Percentiles rank a stretch among this genome's conserved stretches.
Conservation (phyloP, 2,329 filamentous ascomycete genomes). For the Dryadomyces quercus-mongolicae region DNA sequence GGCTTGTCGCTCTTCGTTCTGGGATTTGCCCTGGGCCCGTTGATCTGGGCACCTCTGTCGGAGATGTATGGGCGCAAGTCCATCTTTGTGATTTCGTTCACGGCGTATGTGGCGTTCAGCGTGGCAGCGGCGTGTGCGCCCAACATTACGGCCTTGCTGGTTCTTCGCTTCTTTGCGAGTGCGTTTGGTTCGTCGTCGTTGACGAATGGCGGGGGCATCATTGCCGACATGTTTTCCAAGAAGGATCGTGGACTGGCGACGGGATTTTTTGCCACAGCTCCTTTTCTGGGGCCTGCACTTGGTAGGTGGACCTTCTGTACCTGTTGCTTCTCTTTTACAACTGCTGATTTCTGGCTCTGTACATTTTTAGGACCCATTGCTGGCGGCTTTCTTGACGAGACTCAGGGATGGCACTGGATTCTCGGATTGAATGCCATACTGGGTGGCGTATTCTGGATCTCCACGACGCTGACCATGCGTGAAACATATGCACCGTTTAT, state of each 20-base stretch:
- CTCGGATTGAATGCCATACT: conserved; percentile 52
- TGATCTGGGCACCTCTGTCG: conserved; percentile 45
- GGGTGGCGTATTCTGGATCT: conserved; percentile 46
- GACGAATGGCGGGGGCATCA: conserved; percentile 48
- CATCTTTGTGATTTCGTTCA: conserved; percentile 45
- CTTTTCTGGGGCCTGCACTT: conserved; percentile 51
- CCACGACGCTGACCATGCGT: conserved; percentile 35
- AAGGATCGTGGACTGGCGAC: conserved; percentile 42
- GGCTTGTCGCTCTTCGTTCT: conserved; percentile 35
- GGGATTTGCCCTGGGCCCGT: conserved; percentile 44
- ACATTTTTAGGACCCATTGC: conserved; percentile 39
- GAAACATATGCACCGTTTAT: conserved; percentile 49
- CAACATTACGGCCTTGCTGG: conserved; percentile 44
- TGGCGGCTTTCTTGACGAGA: conserved; percentile 52
- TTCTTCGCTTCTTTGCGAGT: conserved; percentile 51
- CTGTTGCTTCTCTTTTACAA: background rate
- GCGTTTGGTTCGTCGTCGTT: conserved; percentile 47
- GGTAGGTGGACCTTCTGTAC: background rate
- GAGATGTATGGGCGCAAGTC: conserved; percentile 50
- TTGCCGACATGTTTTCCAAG: conserved; percentile 46
- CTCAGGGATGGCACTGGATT: conserved; percentile 58
- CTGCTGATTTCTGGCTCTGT: background rate
- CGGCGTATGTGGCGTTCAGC: conserved; percentile 45
- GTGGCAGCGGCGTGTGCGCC: conserved; percentile 42
- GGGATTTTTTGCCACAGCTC: conserved; percentile 51